Evolutionary conservation across 306 rosid genomes (phyloP), one percentile per base, ranked within the genome.

Genomic region (Hippophae tibetana): DNA sequence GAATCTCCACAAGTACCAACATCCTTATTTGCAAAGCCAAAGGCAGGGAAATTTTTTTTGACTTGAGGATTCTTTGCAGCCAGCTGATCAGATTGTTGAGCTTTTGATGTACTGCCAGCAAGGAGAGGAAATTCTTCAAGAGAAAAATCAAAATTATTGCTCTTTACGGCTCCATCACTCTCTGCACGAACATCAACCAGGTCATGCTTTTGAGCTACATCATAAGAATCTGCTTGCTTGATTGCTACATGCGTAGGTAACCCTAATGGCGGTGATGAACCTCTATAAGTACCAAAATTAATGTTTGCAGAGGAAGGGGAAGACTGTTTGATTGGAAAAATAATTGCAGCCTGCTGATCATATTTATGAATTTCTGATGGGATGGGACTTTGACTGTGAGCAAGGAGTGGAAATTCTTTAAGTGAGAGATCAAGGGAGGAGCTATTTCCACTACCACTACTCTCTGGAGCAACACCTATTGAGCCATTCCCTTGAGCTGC

Each of bases 51-150:
- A 48, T 65, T 63, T 9, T 31, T 52, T 56, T 56, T 18, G 64
- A 51, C 47, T 13, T 41, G 62, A 13, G 43, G 47, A 23, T 58
- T 26, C 40, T 47, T 49, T 48, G 13, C 18, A 31, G 57, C 63
- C 13, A 14, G 61, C 42, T 51, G 59, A 53, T 10, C 5, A 58
- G 71, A 59, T 40, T 56, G 47, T 40, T 40, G 23, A 49, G 57
- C 50, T 65, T 76, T 52, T 18, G 71, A 38, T 8, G 44, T 26
- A 46, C 43, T 66, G 72, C 66, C 43, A 27, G 62, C 23, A 66
- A 81, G 87, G 45, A 49, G 25, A 7, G 85, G 81, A 54, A 81
- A 81, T 23, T 79, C 80, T 65, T 67, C 75, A 2, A 59, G 62
- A 49, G 76, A 47, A 60, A 74, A 67, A 50, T 76, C 69, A 57